Evolutionary conservation across 75 land plant species (phyloP).

Genomic region (Picea glauca): DNA sequence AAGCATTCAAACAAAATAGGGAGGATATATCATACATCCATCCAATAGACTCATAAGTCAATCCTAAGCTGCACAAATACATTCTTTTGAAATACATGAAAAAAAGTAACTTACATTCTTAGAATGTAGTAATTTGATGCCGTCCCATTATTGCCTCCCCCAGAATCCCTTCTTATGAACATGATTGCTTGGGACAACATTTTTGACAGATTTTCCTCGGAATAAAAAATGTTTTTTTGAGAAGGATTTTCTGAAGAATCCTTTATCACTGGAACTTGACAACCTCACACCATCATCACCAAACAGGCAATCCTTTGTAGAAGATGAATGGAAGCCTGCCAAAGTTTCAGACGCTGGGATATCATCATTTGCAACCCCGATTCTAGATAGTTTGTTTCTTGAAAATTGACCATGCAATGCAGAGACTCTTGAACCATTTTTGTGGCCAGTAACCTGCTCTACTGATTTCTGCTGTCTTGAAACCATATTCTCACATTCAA

Average conservation of each 20-base stretch:
- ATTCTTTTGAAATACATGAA: not conserved
- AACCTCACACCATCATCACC: slow-evolving; percentile 24
- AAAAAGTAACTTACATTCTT: slow-evolving; percentile 1
- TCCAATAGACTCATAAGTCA: not conserved
- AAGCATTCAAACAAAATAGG: no score
- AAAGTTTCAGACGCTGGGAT: slow-evolving; percentile 11
- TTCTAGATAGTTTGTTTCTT: slow-evolving; percentile 52
- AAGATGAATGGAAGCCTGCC: slow-evolving; percentile 10
- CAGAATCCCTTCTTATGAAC: slow-evolving; percentile 47
- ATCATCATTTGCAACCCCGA: slow-evolving; percentile 49
- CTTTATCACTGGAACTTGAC: slow-evolving; percentile 50
- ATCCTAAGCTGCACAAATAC: not conserved
- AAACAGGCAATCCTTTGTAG: slow-evolving; percentile 9
- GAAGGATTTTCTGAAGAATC: slow-evolving; percentile 46
- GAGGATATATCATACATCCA: not conserved
- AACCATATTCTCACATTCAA: slow-evolving; percentile 33
- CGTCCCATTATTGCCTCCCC: slow-evolving; percentile 31
- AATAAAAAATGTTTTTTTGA: slow-evolving; percentile 62
- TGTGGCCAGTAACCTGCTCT: slow-evolving; percentile 24
- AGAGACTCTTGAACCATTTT: not conserved
- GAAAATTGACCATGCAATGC: slow-evolving; percentile 5
- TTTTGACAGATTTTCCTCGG: slow-evolving; percentile 31
- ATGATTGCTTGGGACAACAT: slow-evolving; percentile 19
- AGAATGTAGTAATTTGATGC: not conserved
- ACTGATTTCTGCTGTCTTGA: slow-evolving; percentile 32